A percentile compares a stretch with the other conserved stretches of the same genome.
These are phyloP conservation scores for Aspergillus sclerotioniger DNA, from an alignment of 495 filamentous ascomycete genomes.

Conservation along the genomic window DNA sequence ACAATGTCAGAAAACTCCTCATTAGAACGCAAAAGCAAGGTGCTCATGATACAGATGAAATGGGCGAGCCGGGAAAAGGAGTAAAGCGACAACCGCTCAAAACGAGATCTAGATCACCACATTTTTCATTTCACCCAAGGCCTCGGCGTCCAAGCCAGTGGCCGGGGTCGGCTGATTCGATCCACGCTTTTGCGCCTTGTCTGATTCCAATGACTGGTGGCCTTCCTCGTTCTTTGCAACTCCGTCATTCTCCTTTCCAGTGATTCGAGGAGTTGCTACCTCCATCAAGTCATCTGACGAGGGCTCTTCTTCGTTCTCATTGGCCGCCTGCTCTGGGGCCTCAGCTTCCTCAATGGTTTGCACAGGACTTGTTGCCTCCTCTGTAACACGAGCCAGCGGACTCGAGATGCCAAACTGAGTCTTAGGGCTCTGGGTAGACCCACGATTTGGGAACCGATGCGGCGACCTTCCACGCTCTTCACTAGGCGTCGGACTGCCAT, in stretches of 20 bases:
- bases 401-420: slow-evolving; percentile 51
- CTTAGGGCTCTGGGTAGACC: slow-evolving; percentile 47
- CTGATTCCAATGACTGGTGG: slow-evolving; percentile 26
- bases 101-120: slow-evolving; percentile 46
- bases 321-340: slow-evolving; percentile 30
- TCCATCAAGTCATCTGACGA: slow-evolving; percentile 45
- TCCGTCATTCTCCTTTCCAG: slow-evolving; percentile 39
- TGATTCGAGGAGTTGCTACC: slow-evolving; percentile 41
- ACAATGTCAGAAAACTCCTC: slow-evolving; percentile 13
- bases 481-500: slow-evolving; percentile 50
- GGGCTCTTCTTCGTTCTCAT: slow-evolving; percentile 32
- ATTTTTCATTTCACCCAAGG: slow-evolving; percentile 56
- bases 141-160: slow-evolving; percentile 35
- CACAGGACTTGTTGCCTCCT: slow-evolving; percentile 45
- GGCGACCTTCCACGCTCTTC: slow-evolving; percentile 56
- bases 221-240: slow-evolving; percentile 25
- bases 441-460: slow-evolving; percentile 50
- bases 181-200: slow-evolving; percentile 33
- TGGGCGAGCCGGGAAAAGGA: slow-evolving; percentile 14
- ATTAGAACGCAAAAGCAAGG: slow-evolving; percentile 17
- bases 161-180: slow-evolving; percentile 27
- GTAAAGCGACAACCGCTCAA: slow-evolving; percentile 11
- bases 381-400: slow-evolving; percentile 52
- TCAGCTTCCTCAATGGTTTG: slow-evolving; percentile 30
- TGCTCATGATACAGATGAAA: slow-evolving; percentile 23